A percentile compares a stretch with the other conserved stretches of the same genome.
phyloP scores from a whole-genome alignment of 306 rosid species.

The Corylus heterophylla region DNA sequence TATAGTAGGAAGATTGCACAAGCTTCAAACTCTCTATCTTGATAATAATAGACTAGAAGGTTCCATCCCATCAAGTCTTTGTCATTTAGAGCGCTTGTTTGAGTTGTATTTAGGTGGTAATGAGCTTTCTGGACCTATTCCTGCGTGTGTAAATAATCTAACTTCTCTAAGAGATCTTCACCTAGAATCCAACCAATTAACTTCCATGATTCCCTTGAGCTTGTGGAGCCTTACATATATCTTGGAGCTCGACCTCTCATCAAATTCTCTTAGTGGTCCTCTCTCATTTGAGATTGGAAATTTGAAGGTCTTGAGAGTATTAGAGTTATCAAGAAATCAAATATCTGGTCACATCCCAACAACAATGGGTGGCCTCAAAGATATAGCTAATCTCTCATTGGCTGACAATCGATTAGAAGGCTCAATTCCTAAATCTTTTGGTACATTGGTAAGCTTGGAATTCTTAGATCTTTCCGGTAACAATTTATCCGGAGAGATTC shows the following conservation, averaged over 20 bases:
- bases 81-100: background rate
- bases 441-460: background rate
- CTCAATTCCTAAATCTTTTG: background rate
- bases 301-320: background rate
- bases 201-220: background rate
- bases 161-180: background rate
- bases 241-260: slow-evolving; percentile 3
- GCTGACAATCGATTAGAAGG: too few relatives aligned
- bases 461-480: background rate
- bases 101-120: background rate
- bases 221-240: slow-evolving; percentile 7
- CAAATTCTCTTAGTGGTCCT: slow-evolving; percentile 11
- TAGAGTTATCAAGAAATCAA: too few relatives aligned
- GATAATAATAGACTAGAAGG: background rate
- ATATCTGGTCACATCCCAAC: too few relatives aligned
- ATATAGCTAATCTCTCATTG: too few relatives aligned
- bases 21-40: slow-evolving; percentile 1
- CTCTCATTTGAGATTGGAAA: slow-evolving; percentile 9
- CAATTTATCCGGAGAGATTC: slow-evolving; percentile 6
- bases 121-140: slow-evolving; percentile 14
- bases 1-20: background rate
- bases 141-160: slow-evolving; percentile 14
- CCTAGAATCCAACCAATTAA: slow-evolving; percentile 1
- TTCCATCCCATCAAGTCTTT: slow-evolving; percentile 4
- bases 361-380: background rate